phyloP scores from a whole-genome alignment of 768 basidiomycete genomes.

The Leccinum longicurvipes region DNA sequence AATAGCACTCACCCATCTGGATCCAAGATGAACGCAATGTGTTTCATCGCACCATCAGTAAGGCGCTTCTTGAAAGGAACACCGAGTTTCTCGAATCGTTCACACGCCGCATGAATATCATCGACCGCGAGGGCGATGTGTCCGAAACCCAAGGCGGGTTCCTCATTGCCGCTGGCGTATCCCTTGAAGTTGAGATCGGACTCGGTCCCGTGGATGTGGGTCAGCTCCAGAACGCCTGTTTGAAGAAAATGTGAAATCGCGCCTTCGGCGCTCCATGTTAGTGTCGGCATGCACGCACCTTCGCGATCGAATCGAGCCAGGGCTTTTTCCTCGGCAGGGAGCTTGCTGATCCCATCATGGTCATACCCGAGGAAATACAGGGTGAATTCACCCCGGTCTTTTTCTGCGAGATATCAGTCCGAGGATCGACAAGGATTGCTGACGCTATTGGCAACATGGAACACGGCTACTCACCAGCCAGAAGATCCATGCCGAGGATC shows the following conservation, averaged over 20 bases:
- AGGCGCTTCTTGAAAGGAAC: constrained; percentile 87
- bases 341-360: constrained; percentile 44
- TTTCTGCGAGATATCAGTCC: constrained; percentile 36
- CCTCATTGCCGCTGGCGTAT: constrained; percentile 83
- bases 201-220: constrained; percentile 91
- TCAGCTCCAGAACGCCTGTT: constrained; percentile 78
- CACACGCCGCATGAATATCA: constrained; percentile 79
- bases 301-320: constrained; percentile 56
- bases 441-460: neutral
- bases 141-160: constrained; percentile 75
- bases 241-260: neutral
- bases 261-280: neutral
- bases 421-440: constrained; percentile 3
- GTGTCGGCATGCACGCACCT: constrained; percentile 41
- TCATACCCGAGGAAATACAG: constrained; percentile 87
- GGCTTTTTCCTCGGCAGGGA: constrained; percentile 52
- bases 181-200: constrained; percentile 71
- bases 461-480: constrained; percentile 40
- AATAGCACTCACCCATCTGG: constrained; percentile 64
- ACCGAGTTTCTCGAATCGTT: constrained; percentile 73
- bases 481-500: constrained; percentile 75
- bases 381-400: constrained; percentile 58
- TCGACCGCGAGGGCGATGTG: constrained; percentile 88
- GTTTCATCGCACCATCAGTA: constrained; percentile 80
- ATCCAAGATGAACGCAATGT: constrained; percentile 83